These are phyloP conservation scores for Byssochlamys sp. DNA, from an alignment of 2,329 filamentous ascomycete genomes.

Conservation along the genomic window DNA sequence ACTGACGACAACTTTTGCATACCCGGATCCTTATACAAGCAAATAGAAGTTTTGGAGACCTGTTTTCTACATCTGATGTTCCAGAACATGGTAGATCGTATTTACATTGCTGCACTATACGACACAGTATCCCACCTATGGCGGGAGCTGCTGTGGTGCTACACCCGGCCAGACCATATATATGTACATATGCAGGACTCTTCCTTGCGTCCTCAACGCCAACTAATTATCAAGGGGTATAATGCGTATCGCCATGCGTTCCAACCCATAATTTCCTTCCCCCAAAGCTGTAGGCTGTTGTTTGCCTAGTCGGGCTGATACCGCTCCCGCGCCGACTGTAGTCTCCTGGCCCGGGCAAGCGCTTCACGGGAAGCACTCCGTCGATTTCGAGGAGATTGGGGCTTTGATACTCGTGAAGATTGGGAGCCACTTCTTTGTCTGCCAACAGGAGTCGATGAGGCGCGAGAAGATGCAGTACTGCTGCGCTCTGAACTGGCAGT, in stretches of 20 bases:
- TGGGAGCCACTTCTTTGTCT: conserved; percentile 9
- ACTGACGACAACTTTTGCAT: not conserved
- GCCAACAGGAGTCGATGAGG: conserved; percentile 13
- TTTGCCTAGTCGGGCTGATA: conserved; percentile 23
- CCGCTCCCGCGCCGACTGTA: conserved; percentile 22
- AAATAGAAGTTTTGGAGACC: not conserved
- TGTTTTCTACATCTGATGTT: not conserved
- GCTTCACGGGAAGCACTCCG: conserved; percentile 9
- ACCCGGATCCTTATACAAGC: not conserved
- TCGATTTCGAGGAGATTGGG: conserved; percentile 7
- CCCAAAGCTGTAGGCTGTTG: not conserved
- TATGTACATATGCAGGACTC: not conserved
- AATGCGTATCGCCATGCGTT: not conserved
- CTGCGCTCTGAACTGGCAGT: not conserved
- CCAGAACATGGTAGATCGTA: not conserved
- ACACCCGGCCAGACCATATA: conserved; percentile 4
- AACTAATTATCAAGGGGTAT: not conserved
- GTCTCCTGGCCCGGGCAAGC: conserved; percentile 13
- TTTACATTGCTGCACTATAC: not conserved
- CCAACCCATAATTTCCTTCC: not conserved
- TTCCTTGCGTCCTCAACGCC: not conserved
- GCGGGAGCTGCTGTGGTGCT: not conserved
- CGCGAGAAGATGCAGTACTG: not conserved
- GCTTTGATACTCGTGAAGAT: conserved; percentile 18
- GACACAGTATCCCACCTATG: not conserved